phyloP scores from a whole-genome alignment of 768 basidiomycete genomes.

The Boletus patriciae region DNA sequence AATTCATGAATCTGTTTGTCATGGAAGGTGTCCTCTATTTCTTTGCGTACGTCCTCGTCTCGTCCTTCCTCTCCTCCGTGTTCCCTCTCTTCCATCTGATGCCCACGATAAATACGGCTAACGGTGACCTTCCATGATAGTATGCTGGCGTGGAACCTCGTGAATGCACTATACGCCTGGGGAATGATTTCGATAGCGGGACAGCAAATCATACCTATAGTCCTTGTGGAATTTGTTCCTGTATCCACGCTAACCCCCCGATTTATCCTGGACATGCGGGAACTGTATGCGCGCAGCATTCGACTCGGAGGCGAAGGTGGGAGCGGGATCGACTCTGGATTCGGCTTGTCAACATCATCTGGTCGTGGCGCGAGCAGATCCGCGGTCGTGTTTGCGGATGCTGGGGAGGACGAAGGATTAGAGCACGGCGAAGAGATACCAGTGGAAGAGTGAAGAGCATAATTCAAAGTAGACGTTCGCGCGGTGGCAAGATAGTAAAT shows the following conservation, averaged over 20 bases:
- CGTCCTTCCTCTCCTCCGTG: neutral
- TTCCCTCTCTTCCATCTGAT: neutral
- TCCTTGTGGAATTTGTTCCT: neutral
- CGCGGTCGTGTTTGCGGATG: neutral
- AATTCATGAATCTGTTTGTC: constrained; percentile 1
- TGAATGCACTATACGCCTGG: neutral
- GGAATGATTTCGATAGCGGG: neutral
- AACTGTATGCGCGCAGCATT: neutral
- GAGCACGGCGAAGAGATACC: neutral
- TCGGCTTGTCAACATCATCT: neutral
- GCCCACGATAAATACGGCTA: too few relatives aligned
- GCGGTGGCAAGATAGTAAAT: too few relatives aligned
- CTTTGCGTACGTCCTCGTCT: neutral
- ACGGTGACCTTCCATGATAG: neutral
- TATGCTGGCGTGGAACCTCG: neutral
- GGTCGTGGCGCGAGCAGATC: neutral
- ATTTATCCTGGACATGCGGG: constrained; percentile 5
- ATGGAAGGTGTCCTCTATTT: constrained; percentile 12
- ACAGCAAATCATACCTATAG: too few relatives aligned
- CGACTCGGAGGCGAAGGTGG: neutral
- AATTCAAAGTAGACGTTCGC: too few relatives aligned
- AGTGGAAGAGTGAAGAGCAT: neutral
- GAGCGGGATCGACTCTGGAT: neutral
- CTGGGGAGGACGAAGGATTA: neutral
- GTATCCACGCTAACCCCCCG: neutral